phyloP scores from a whole-genome alignment of 805 yeast species.

The Candida tallmaniae region DNA sequence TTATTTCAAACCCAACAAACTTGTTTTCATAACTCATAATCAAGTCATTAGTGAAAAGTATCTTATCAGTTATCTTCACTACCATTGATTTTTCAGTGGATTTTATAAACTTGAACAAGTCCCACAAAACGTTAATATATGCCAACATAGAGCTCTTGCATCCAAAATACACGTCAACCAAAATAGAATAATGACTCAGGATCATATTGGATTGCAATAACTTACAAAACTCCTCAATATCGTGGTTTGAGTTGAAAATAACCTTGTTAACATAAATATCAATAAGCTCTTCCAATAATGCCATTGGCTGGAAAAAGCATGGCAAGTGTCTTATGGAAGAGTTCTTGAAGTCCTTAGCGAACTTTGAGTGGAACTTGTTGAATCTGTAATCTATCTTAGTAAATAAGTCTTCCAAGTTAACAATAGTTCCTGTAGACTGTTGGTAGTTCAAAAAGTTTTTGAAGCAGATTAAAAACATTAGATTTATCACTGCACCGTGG shows the following conservation, averaged over 20 bases:
- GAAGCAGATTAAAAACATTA: constrained; percentile 17
- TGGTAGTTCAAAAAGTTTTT: constrained; percentile 8
- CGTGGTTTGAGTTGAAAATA: constrained; percentile 3
- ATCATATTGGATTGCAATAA: constrained; percentile 7
- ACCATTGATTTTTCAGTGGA: constrained; percentile 8
- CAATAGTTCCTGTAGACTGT: constrained; percentile 2
- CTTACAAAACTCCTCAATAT: constrained; percentile 10
- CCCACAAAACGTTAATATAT: constrained; percentile 21
- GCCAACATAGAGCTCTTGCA: constrained; percentile 17
- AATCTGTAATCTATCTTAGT: constrained; percentile 11
- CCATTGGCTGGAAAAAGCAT: constrained; percentile 7
- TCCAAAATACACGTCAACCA: constrained; percentile 22
- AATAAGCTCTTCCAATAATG: constrained; percentile 10
- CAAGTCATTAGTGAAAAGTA: constrained; percentile 16
- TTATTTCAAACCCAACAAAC: constrained; percentile 19
- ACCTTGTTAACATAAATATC: constrained; percentile 1
- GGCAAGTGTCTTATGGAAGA: constrained; percentile 2
- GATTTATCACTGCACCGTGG: constrained; percentile 16
- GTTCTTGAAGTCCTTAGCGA: constrained; percentile 9
- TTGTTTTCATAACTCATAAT: constrained; percentile 12
- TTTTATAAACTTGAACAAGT: constrained; percentile 17
- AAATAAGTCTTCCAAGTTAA: constrained; percentile 13
- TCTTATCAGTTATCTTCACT: constrained; percentile 12
- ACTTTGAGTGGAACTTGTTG: constrained; percentile 11
- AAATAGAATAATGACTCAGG: constrained; percentile 11